These are phyloP conservation scores for Talaromyces stipitatus DNA, from an alignment of 495 filamentous ascomycete genomes.

Conservation along the genomic window DNA sequence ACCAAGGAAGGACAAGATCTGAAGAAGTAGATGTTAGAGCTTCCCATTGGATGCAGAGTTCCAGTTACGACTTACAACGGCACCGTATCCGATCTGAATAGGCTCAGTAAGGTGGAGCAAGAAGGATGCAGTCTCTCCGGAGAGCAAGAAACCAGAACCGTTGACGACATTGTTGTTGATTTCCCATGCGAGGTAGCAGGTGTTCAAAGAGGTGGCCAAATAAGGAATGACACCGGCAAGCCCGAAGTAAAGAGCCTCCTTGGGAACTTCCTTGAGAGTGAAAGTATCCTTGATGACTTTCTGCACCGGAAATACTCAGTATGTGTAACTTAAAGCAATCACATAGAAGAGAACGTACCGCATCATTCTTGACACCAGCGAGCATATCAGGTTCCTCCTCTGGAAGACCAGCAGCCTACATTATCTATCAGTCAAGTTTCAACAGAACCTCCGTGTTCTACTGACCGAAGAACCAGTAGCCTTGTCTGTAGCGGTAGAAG, in stretches of 20 bases:
- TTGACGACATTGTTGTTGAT: conserved; percentile 55
- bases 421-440: background rate
- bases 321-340: background rate
- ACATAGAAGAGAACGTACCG: conserved; percentile 47
- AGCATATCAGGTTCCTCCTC: conserved; percentile 54
- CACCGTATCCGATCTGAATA: conserved; percentile 87
- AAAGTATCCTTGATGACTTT: conserved; percentile 84
- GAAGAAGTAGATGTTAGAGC: conserved; percentile 1
- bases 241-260: conserved; percentile 72
- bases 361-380: conserved; percentile 60
- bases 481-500: conserved; percentile 20
- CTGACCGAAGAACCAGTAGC: background rate
- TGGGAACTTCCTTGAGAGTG: conserved; percentile 65
- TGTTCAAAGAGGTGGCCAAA: conserved; percentile 75
- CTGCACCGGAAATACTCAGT: conserved; percentile 32
- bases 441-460: background rate
- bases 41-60: background rate
- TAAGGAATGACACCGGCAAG: conserved; percentile 89
- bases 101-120: conserved; percentile 79
- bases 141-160: conserved; percentile 59
- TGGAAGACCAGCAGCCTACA: conserved; percentile 19
- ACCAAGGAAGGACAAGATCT: conserved; percentile 94
- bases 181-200: conserved; percentile 79
- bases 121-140: conserved; percentile 61
- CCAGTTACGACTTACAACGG: conserved; percentile 55